Base-by-base conservation (phyloP, 2,329 filamentous ascomycete species). In the Akanthomyces lecanii region DNA sequence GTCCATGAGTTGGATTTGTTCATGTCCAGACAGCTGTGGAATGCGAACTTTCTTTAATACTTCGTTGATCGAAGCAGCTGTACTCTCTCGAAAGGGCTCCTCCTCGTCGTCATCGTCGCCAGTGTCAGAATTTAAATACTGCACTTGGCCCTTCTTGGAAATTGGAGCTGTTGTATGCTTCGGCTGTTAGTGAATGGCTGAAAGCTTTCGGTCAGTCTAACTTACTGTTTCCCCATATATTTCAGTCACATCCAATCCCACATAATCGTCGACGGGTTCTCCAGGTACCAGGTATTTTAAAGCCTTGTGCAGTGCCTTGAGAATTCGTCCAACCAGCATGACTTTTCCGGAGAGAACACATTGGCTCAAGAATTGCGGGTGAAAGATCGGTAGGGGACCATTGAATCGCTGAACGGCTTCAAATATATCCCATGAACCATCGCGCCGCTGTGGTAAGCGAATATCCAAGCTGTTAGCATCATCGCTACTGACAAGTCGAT, bases 291-390 rank as follows among this genome's bases (percentile, higher is more conserved):
- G 91, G 67, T 91, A 97, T 70, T 93, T 96, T 57, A 99, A 77
- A 16, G 85, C 89, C 69, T 87, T 85, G 69, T 92, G 83, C 25
- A 99, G 78, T 6, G 85, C 85, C 58, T 90, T 78, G 33, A 98
- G 75, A 11, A 97, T 86, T 11, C 81, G 81, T 67, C 92, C 88
- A 2, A 95, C 91, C 6, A 92, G 74, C 4, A 76, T 73, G 40
- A 83, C 82, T 72, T 96, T 96, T 0, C 93, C 94, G 23, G 88
- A 84, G 30, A 97, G 79, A 44, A 96, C 91, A 69, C 90, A 94
- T 73, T 97, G 91, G 59, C 90, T 89, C 30, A 98, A 77, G 64
- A 97, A 91, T 70, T 96, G 92, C 0, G 95, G 95, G 70, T 99
- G 94, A 69, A 96, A 99, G 2, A 96, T 82, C 0, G 95, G 92